A percentile compares a stretch with the other conserved stretches of the same genome.
Evolutionary conservation across 768 basidiomycete species (phyloP).

Genomic region (Mycena amicta): DNA sequence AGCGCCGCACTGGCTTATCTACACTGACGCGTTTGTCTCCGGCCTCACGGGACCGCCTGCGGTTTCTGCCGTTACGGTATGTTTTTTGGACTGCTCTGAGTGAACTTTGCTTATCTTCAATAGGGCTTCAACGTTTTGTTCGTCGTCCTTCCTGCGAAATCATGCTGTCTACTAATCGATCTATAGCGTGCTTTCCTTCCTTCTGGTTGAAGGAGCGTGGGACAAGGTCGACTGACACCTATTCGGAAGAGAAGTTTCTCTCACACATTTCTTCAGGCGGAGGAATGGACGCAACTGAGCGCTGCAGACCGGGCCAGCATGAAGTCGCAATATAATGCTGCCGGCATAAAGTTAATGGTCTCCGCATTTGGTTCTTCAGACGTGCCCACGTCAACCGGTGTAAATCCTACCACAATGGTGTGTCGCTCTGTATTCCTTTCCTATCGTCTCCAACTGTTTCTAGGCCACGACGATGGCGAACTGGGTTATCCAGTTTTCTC

Average conservation of each 20-base stretch:
- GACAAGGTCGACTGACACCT: no score
- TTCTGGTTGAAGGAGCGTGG: conserved; percentile 55
- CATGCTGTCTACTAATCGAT: conserved; percentile 1
- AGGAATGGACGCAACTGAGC: conserved; percentile 54
- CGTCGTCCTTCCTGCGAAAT: conserved; percentile 3
- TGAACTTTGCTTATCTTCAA: background rate
- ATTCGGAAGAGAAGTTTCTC: no score
- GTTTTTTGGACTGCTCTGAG: background rate
- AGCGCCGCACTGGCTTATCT: conserved; percentile 55
- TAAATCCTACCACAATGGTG: conserved; percentile 54
- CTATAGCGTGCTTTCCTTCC: conserved; percentile 53
- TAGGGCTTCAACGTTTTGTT: conserved; percentile 66
- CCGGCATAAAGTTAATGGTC: conserved; percentile 65
- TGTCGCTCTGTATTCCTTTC: no score
- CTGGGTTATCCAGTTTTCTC: conserved; percentile 59
- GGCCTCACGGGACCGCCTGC: conserved; percentile 52
- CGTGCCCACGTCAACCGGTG: conserved; percentile 55
- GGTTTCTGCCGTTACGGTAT: conserved; percentile 45
- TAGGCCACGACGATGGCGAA: conserved; percentile 63
- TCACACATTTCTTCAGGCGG: conserved; percentile 46
- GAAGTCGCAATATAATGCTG: conserved; percentile 55
- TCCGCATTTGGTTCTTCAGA: conserved; percentile 66
- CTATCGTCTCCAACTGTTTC: background rate
- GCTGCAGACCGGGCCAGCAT: conserved; percentile 47
- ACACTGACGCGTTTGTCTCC: conserved; percentile 44